Evolutionary conservation across 768 basidiomycete species (phyloP).

Genomic region (Rubroboletus pulcherrimus): DNA sequence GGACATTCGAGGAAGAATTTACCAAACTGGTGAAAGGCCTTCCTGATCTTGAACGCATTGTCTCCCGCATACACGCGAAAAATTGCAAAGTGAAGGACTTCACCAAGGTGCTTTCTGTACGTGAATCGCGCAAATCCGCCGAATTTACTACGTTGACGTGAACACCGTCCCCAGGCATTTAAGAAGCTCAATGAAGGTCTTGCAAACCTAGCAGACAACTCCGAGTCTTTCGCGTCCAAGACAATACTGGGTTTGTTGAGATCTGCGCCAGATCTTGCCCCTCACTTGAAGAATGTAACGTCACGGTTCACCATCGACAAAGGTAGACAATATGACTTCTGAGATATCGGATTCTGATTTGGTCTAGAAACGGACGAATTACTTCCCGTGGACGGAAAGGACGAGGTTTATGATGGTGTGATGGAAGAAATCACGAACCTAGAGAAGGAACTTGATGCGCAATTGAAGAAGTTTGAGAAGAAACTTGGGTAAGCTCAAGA

Average conservation of each 20-base stretch:
- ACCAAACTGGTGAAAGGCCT: conserved; percentile 71
- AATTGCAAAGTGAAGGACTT: conserved; percentile 88
- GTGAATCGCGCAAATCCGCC: conserved; percentile 10
- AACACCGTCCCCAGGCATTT: conserved; percentile 57
- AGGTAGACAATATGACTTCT: conserved; percentile 37
- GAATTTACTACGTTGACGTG: conserved; percentile 1
- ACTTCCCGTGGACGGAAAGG: conserved; percentile 79
- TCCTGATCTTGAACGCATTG: conserved; percentile 90
- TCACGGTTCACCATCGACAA: conserved; percentile 60
- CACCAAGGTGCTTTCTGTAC: conserved; percentile 71
- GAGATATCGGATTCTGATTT: conserved; percentile 20
- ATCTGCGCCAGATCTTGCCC: conserved; percentile 73
- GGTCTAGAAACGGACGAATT: conserved; percentile 62
- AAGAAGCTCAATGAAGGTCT: conserved; percentile 68
- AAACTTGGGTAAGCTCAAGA: conserved; percentile 52
- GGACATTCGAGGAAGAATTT: conserved; percentile 74
- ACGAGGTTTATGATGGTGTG: conserved; percentile 78
- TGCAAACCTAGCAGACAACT: conserved; percentile 53
- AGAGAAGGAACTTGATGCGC: conserved; percentile 67
- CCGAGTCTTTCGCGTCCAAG: conserved; percentile 73
- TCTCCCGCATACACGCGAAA: conserved; percentile 93
- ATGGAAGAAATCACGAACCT: conserved; percentile 64
- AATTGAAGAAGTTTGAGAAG: conserved; percentile 63
- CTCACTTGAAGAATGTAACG: conserved; percentile 69
- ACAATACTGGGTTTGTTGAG: conserved; percentile 74